Evolutionary conservation across 441 rosid species (phyloP), one percentile per base, ranked within the genome.

Genomic region (Gossypium davidsonii): DNA sequence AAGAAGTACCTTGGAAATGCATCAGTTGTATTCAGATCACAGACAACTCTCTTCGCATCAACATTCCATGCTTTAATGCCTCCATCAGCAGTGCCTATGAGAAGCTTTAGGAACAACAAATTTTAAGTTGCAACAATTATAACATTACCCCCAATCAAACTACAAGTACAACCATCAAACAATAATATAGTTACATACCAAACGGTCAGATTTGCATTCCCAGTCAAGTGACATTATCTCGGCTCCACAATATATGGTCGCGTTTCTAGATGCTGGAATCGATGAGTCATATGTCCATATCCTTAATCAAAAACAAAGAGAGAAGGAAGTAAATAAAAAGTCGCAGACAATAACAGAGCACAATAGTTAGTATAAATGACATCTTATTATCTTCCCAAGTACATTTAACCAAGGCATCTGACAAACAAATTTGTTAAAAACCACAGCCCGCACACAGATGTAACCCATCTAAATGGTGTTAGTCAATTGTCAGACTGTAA

Each of bases 41-140:
- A 89, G 61, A 87, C 94, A 73, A 89, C 91, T 74, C 94, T 85
- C 79, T 89, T 89, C 74, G 94, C 90, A 73, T 87, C 94, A 79
- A 85, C 94, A 75, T 86, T 89, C 91, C 94, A 89, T 39, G 91
- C 91, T 81, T 89, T 87, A 70, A 89, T 83, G 67, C 94, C 90
- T 51, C 94, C 94, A 85, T 86, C 84, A 66, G 85, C 90, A 37
- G 94, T 89, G 77, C 94, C 94, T 74, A 89, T 86, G 70, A 89
- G 90, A 79, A 89, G 94, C 94, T 89, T 84, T 80, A 78, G 71
- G 65, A 76, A 73, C 59, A 72, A 52, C 53, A 71, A 55, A 23
- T 28, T 42, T 52, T 62, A 18, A 62, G 63, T 61, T 48, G 55
- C 63, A 65, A 48, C 42, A 7, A 59, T 65, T 6, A 42, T 65